Conservation (phyloP, 306 rosid genomes). For the Cyclanthera cordifolia region DNA sequence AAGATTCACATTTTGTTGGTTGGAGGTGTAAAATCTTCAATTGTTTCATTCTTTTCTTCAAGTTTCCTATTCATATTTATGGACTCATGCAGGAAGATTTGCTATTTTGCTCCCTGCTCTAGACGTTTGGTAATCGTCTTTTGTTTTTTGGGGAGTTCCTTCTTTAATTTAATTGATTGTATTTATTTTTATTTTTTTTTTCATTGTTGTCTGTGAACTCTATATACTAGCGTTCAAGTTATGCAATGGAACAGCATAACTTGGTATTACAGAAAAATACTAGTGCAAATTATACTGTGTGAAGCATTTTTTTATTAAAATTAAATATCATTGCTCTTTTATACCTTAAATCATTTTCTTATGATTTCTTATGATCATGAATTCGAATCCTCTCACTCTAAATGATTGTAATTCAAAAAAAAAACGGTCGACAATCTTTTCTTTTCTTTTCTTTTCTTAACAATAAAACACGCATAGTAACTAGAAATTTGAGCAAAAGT, state of each 20-base stretch:
- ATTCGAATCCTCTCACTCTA: too few species aligned
- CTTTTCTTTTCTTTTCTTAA: too few species aligned
- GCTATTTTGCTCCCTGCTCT: constrained; percentile 1
- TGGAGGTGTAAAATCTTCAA: constrained; percentile 3
- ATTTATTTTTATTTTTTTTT: background rate
- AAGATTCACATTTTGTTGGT: background rate
- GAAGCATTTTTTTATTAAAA: too few species aligned
- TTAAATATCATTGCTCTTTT: too few species aligned
- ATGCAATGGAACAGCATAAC: background rate
- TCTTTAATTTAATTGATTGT: constrained; percentile 1
- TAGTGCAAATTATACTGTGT: too few species aligned
- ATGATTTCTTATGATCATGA: too few species aligned
- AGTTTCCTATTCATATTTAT: background rate
- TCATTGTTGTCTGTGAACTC: background rate
- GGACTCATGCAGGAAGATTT: background rate
- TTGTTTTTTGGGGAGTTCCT: background rate
- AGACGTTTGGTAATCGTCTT: background rate
- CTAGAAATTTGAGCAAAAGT: too few species aligned
- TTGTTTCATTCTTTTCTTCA: constrained; percentile 4
- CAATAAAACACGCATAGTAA: too few species aligned
- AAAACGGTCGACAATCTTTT: too few species aligned
- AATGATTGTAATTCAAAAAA: too few species aligned
- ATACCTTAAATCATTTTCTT: too few species aligned
- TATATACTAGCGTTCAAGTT: background rate
- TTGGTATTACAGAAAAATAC: background rate